phyloP scores from a whole-genome alignment of 2,329 filamentous ascomycete genomes.

The Trichothecium roseum region DNA sequence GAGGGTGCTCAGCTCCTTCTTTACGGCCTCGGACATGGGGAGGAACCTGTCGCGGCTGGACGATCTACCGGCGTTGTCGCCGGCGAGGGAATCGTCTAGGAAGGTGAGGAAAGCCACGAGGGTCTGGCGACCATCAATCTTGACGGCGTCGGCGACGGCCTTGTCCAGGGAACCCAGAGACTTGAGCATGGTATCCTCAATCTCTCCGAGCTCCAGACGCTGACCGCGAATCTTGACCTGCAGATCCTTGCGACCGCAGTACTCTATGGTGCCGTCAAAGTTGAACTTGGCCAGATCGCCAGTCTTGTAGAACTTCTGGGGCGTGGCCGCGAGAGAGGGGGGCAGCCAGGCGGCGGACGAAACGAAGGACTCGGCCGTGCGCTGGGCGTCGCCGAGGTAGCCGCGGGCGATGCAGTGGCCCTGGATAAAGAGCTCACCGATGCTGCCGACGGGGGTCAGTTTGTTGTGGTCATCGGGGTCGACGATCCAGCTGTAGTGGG shows the following conservation, averaged over 20 bases:
- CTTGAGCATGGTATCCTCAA: conserved; percentile 5
- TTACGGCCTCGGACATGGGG: neutral
- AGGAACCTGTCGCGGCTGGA: neutral
- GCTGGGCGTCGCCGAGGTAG: conserved; percentile 40
- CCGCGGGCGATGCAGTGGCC: conserved; percentile 43
- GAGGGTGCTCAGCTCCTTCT: neutral
- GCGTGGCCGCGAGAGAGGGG: conserved; percentile 10
- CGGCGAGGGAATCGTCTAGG: neutral
- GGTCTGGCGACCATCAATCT: neutral
- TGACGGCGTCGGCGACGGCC: neutral
- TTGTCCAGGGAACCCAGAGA: neutral
- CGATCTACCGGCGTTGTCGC: neutral
- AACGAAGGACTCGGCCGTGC: conserved; percentile 40
- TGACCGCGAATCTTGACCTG: neutral
- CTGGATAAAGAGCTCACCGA: conserved; percentile 35
- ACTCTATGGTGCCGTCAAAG: conserved; percentile 5
- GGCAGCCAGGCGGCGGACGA: conserved; percentile 32
- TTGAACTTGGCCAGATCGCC: conserved; percentile 20
- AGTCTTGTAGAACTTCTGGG: conserved; percentile 29
- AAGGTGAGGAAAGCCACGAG: conserved; percentile 1
- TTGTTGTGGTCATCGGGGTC: conserved; percentile 17
- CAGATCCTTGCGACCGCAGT: conserved; percentile 38
- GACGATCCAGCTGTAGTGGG: conserved; percentile 22
- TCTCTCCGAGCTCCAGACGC: conserved; percentile 29
- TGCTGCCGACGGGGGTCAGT: conserved; percentile 12